phyloP scores from a whole-genome alignment of 208 protist genomes.

The Leishmania major region DNA sequence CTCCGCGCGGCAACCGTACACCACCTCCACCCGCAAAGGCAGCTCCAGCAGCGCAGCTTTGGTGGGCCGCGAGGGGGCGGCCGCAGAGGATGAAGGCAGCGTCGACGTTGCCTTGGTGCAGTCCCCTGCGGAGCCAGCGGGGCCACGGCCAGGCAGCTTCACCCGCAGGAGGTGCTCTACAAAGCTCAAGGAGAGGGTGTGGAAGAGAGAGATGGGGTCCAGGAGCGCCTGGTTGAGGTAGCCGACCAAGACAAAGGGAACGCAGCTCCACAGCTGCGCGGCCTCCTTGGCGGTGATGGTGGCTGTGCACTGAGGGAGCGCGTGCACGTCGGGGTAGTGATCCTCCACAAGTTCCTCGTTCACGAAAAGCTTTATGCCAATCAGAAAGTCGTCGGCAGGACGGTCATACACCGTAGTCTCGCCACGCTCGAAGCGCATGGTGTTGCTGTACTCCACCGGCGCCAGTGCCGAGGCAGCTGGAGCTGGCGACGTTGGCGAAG shows the following conservation, averaged over 20 bases:
- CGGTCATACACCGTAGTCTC: constrained; percentile 51
- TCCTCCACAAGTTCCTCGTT: constrained; percentile 70
- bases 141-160: constrained; percentile 24
- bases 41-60: constrained; percentile 23
- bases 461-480: background rate
- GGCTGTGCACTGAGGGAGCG: constrained; percentile 66
- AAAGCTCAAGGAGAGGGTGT: constrained; percentile 67
- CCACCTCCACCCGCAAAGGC: constrained; percentile 64
- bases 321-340: constrained; percentile 47
- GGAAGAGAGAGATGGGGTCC: constrained; percentile 57
- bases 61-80: background rate
- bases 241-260: constrained; percentile 73
- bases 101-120: background rate
- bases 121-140: background rate
- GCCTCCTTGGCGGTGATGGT: constrained; percentile 63
- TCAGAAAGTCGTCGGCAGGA: constrained; percentile 58
- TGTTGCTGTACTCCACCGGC: constrained; percentile 7
- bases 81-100: background rate
- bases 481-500: background rate
- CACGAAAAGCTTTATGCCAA: constrained; percentile 74
- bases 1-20: constrained; percentile 81
- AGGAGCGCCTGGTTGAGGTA: constrained; percentile 61
- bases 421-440: constrained; percentile 32
- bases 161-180: constrained; percentile 65
- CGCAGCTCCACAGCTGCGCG: constrained; percentile 59